Evolutionary conservation across 202 grass and related monocot genomes (phyloP).

Genomic region (Digitaria exilis): DNA sequence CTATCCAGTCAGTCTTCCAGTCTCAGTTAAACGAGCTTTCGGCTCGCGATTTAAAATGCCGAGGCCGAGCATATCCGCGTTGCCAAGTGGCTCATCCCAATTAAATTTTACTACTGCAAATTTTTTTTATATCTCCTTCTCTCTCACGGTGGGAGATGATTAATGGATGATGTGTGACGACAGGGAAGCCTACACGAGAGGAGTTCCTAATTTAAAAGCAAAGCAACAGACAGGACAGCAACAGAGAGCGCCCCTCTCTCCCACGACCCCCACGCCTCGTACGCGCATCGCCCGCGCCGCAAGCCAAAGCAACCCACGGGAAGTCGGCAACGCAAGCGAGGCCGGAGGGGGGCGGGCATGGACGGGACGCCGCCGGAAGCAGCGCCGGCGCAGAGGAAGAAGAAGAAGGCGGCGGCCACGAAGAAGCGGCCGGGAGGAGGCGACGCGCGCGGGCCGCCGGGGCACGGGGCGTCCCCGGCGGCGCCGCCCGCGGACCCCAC

Average conservation of each 20-base stretch:
- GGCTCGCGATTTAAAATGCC: not conserved
- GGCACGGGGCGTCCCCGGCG: constrained; percentile 14
- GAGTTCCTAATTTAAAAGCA: constrained; percentile 21
- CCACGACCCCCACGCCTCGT: constrained; percentile 3
- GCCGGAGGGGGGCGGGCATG: not conserved
- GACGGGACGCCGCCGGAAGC: not conserved
- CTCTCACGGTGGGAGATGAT: no score
- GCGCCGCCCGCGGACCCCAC: constrained; percentile 35
- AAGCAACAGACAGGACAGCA: not conserved
- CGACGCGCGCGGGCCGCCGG: not conserved
- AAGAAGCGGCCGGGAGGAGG: constrained; percentile 43
- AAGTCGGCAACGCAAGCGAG: not conserved
- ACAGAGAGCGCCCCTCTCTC: not conserved
- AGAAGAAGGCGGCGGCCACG: not conserved
- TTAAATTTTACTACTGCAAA: not conserved
- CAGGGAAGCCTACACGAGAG: not conserved
- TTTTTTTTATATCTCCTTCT: not conserved
- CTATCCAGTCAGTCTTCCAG: not conserved
- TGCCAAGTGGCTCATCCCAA: not conserved
- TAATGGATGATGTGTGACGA: not conserved
- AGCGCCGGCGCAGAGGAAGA: not conserved
- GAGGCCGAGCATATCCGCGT: not conserved
- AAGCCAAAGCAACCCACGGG: not conserved
- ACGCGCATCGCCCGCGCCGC: constrained; percentile 27
- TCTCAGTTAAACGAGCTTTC: constrained; percentile 27